Conservation (phyloP, 2,329 filamentous ascomycete genomes). For the Alternaria sp. region DNA sequence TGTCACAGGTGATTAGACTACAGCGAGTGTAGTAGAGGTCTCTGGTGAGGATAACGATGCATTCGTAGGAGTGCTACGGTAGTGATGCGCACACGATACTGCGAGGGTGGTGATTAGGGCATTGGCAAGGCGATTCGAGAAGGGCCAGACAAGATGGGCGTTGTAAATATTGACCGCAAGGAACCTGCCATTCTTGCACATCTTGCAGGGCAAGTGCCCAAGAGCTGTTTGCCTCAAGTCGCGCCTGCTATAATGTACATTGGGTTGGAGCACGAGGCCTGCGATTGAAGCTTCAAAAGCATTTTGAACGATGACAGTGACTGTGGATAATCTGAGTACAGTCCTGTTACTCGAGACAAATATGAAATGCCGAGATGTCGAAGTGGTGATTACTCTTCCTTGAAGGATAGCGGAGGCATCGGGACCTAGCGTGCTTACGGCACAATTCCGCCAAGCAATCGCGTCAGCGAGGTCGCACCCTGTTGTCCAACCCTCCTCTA, state of each 20-base stretch:
- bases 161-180: background rate
- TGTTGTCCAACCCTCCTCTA: slow-evolving; percentile 29
- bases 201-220: background rate
- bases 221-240: background rate
- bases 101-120: slow-evolving; percentile 1
- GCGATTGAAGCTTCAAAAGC: background rate
- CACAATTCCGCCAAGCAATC: slow-evolving; percentile 26
- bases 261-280: background rate
- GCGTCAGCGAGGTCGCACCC: slow-evolving; percentile 31
- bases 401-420: no score
- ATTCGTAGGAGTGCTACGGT: background rate
- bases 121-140: background rate
- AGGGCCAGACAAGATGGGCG: background rate
- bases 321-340: no score
- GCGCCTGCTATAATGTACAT: background rate
- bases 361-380: background rate
- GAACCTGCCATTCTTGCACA: background rate
- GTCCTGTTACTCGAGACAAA: no score
- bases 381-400: background rate
- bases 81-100: no score
- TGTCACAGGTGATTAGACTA: background rate
- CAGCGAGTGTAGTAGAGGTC: background rate
- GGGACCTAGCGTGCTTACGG: slow-evolving; percentile 2
- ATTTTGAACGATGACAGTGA: background rate
- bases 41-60: background rate